phyloP scores from a whole-genome alignment of 2,329 filamentous ascomycete species.

The Dactylellina cionopaga region DNA sequence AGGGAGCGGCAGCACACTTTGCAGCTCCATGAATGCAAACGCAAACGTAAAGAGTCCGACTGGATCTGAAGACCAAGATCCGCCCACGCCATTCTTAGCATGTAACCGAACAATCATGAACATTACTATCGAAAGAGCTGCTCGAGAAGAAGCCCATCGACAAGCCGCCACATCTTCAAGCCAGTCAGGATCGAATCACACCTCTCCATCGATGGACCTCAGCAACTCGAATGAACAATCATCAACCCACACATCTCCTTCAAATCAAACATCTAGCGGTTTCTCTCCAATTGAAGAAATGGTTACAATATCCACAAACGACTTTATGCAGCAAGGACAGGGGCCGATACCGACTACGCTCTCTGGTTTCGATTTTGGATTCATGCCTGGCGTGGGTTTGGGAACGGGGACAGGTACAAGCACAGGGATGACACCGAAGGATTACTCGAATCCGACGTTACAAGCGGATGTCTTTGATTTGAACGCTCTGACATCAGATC shows the following conservation, averaged over 20 bases:
- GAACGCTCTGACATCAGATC: slow-evolving; percentile 33
- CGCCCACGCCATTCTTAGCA: slow-evolving; percentile 22
- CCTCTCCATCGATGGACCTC: slow-evolving; percentile 44
- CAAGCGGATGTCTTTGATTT: slow-evolving; percentile 39
- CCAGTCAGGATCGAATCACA: slow-evolving; percentile 38
- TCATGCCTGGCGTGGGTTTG: background rate
- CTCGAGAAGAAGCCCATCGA: slow-evolving; percentile 33
- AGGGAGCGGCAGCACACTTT: no score
- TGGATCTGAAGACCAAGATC: background rate
- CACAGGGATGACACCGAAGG: slow-evolving; percentile 44
- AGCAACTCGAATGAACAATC: slow-evolving; percentile 37
- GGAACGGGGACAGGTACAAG: background rate
- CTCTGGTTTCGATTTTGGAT: slow-evolving; percentile 35
- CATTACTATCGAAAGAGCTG: slow-evolving; percentile 31
- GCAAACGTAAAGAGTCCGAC: slow-evolving; percentile 4
- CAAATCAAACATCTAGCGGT: slow-evolving; percentile 33
- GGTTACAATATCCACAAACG: slow-evolving; percentile 32
- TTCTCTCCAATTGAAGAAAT: slow-evolving; percentile 46
- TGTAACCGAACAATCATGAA: slow-evolving; percentile 47
- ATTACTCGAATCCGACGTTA: slow-evolving; percentile 21
- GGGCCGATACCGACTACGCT: slow-evolving; percentile 4
- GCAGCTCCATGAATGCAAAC: no score
- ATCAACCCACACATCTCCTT: slow-evolving; percentile 32
- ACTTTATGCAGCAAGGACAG: slow-evolving; percentile 31
- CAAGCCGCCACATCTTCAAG: slow-evolving; percentile 15